A percentile compares a stretch with the other conserved stretches of the same genome.
Evolutionary conservation across 208 protist genomes (phyloP).

Genomic region (Blastocrithidia nonstop): DNA sequence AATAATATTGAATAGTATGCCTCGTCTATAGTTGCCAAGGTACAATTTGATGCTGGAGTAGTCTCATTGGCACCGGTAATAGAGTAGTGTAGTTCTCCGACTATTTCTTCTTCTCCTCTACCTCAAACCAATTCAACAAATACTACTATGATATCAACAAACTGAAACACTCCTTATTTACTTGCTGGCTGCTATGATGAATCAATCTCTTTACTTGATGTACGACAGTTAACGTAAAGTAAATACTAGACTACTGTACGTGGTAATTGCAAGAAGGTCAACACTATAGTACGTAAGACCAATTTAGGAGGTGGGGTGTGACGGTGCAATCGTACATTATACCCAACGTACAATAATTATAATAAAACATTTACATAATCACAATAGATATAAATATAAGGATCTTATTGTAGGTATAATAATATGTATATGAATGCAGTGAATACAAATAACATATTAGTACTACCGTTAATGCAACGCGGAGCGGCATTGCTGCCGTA

Average conservation of each 20-base stretch:
- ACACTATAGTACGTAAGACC: constrained; percentile 20
- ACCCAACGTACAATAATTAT: constrained; percentile 3
- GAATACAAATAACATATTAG: constrained; percentile 21
- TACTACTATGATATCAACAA: background rate
- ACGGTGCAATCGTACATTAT: constrained; percentile 42
- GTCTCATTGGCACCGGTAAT: constrained; percentile 56
- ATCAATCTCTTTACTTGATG: constrained; percentile 51
- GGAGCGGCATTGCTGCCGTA: constrained; percentile 59
- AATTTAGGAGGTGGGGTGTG: constrained; percentile 66
- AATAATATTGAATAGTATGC: too few species aligned
- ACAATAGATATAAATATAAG: too few species aligned
- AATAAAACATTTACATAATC: background rate
- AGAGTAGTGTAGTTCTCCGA: constrained; percentile 6
- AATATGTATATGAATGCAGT: constrained; percentile 14
- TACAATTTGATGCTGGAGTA: constrained; percentile 57
- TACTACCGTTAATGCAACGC: constrained; percentile 75
- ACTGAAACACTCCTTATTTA: constrained; percentile 20
- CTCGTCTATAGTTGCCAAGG: constrained; percentile 8
- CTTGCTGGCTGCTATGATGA: constrained; percentile 76
- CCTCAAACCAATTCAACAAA: too few species aligned
- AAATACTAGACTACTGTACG: too few species aligned
- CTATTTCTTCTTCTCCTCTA: too few species aligned
- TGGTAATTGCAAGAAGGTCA: constrained; percentile 15
- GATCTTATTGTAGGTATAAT: background rate
- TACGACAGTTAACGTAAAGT: too few species aligned